Conservation (phyloP, 306 rosid genomes). For the Quercus variabilis region DNA sequence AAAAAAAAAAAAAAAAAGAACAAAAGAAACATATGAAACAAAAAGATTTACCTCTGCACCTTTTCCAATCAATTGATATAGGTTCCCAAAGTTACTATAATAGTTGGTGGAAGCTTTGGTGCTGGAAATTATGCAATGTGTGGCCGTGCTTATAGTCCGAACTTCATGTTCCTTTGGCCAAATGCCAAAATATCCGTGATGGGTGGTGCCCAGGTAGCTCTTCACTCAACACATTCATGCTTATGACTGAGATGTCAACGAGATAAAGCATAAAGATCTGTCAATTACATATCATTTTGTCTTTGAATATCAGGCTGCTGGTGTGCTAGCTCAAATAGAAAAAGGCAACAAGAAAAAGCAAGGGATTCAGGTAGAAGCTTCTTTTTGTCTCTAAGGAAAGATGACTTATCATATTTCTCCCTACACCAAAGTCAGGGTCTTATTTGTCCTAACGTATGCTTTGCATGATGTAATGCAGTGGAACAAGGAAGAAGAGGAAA, state of each 20-base stretch:
- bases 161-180: conserved; percentile 96
- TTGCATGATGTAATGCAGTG: conserved; percentile 44
- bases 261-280: not conserved
- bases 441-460: not conserved
- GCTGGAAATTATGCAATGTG: conserved; percentile 99
- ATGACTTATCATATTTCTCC: not conserved
- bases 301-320: conserved; percentile 73
- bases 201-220: conserved; percentile 94
- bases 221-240: not conserved
- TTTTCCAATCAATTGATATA: conserved; percentile 28
- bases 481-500: conserved; percentile 87
- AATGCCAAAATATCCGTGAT: conserved; percentile 93
- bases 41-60: conserved; percentile 1
- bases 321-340: conserved; percentile 88
- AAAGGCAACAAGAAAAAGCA: conserved; percentile 80
- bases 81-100: conserved; percentile 92
- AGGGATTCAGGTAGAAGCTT: conserved; percentile 71
- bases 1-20: not conserved
- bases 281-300: not conserved
- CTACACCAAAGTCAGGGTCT: conserved; percentile 1
- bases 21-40: not conserved
- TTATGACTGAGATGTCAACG: not conserved
- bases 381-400: not conserved
- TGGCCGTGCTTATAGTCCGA: conserved; percentile 96
- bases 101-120: conserved; percentile 95